A percentile compares a stretch with the other conserved stretches of the same genome.
phyloP scores from a whole-genome alignment of 495 filamentous ascomycete species.

The Daldinia vernicosa region DNA sequence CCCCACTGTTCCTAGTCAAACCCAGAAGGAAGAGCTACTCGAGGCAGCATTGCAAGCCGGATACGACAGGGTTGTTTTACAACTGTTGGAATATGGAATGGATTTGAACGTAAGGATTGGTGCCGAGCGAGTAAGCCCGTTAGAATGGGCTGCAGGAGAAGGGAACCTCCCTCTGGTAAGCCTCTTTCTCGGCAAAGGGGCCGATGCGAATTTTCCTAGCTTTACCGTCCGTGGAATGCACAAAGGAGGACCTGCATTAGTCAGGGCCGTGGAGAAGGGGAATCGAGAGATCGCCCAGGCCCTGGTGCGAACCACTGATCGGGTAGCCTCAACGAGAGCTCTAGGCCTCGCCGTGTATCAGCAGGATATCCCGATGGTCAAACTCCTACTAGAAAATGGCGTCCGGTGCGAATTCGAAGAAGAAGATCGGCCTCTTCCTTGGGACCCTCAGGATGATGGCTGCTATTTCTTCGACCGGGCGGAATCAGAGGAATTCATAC shows the following conservation, averaged over 20 bases:
- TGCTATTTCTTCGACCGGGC: neutral
- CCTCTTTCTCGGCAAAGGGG: neutral
- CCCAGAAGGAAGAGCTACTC: neutral
- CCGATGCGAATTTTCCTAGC: neutral
- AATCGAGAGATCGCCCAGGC: neutral
- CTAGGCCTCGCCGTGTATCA: neutral
- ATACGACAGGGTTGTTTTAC: neutral
- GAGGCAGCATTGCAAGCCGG: neutral
- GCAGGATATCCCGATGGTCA: neutral
- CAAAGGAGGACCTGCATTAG: neutral
- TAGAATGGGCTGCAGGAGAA: neutral
- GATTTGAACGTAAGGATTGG: neutral
- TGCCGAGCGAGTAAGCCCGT: neutral
- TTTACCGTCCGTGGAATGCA: neutral
- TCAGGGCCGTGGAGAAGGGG: neutral
- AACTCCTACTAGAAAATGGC: neutral
- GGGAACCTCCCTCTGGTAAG: neutral
- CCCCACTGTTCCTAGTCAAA: neutral
- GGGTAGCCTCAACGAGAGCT: neutral
- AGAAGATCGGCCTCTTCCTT: neutral
- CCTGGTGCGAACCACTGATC: neutral
- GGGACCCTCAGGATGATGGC: neutral
- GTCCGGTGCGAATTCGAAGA: neutral
- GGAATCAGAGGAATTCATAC: neutral
- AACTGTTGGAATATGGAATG: neutral